Base-by-base conservation (phyloP, 2,329 filamentous ascomycete genomes). In the Fusarium torulosum region DNA sequence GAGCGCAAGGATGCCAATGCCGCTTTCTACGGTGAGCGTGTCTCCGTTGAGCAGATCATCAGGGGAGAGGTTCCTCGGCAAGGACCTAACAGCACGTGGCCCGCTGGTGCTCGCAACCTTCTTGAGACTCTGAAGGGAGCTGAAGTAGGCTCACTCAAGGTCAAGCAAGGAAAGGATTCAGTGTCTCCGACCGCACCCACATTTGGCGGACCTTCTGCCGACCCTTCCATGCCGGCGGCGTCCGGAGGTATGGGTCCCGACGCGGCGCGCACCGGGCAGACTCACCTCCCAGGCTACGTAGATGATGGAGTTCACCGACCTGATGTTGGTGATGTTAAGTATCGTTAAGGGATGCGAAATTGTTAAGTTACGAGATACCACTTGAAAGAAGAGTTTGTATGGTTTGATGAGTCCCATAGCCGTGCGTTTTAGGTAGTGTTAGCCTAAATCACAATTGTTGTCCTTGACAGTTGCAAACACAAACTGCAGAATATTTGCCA, bases 1-100 rank as follows among this genome's bases (percentile, higher is more conserved):
- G 92, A 96, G 78, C 88, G 94, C 50, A 90, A 87, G n/a, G 92
- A 95, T 59, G 94, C 95, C 75, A 97, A 97, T 73, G 90, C 93
- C 52, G 86, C 87, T 7, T 97, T 97, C 75, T 97, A 96, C 76
- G 90, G 91, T 21, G 84, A 91, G n/a, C 69, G 75, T 6, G 73
- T 86, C 23, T 70, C 79, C 0, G 83, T 82, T 1, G 77, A 81
- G 23, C 78, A 79, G 61, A 86, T 87, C 53, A 74, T 87, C 23
- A 79, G 83, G 40, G 80, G 84, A n/a, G 71, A 76, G 7, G 72
- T 78, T 3, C 74, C 74, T 2, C 58, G 67, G 2, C 72, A 75
- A 37, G 70, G 66, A 6, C 55, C 71, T 9, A 57, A 56, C 15
- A 72, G 73, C 23, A 71, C 71, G 72, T 79, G 77, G 78, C 77